phyloP scores from a whole-genome alignment of 805 yeast species.

The Scheffersomyces lignosus region DNA sequence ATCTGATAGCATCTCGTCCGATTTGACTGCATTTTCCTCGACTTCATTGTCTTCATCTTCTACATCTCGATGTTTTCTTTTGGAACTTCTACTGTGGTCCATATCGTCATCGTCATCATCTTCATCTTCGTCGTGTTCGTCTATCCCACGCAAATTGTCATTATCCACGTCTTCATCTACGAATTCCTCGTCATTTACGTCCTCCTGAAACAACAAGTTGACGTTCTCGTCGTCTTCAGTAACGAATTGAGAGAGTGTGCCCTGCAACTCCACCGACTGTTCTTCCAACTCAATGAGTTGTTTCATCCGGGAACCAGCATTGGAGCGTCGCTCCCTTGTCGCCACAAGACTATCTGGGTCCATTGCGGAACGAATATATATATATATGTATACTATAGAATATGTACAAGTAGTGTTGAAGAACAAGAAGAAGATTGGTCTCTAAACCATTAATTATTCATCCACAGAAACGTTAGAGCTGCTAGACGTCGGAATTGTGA shows the following conservation, averaged over 20 bases:
- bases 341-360: conserved; percentile 62
- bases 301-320: conserved; percentile 86
- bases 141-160: conserved; percentile 12
- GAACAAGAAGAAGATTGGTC: neutral
- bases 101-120: conserved; percentile 20
- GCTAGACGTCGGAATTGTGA: too few species aligned
- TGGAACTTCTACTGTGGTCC: conserved; percentile 14
- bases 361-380: too few species aligned
- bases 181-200: conserved; percentile 31
- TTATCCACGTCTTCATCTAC: conserved; percentile 17
- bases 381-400: conserved; percentile 9
- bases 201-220: conserved; percentile 64
- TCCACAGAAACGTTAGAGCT: too few species aligned
- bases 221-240: conserved; percentile 77
- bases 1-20: conserved; percentile 56
- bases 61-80: conserved; percentile 14
- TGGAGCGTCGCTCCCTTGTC: conserved; percentile 74
- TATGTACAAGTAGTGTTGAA: neutral
- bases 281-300: conserved; percentile 73
- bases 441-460: neutral
- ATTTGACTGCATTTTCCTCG: conserved; percentile 21
- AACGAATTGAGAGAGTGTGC: conserved; percentile 19
- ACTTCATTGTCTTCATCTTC: conserved; percentile 15
- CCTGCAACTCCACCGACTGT: conserved; percentile 34
- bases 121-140: conserved; percentile 18